Conservation (phyloP, 192 early-diverging fungal species). For the Coemansia sp. region DNA sequence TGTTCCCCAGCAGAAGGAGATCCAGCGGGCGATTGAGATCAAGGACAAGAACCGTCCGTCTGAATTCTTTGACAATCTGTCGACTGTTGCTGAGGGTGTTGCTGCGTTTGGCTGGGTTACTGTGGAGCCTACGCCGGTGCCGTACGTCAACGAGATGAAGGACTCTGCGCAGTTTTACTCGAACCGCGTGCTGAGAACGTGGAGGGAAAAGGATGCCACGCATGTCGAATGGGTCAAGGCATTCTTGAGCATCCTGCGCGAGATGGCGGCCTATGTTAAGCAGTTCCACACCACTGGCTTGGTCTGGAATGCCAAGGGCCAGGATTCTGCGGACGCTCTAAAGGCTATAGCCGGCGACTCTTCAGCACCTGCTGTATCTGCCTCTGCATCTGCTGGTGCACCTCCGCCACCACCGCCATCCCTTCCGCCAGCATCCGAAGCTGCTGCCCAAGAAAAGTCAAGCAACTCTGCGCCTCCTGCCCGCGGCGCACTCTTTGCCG, state of each 20-base stretch:
- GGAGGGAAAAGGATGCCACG: constrained; percentile 82
- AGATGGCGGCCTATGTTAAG: constrained; percentile 85
- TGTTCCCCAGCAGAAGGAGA: constrained; percentile 65
- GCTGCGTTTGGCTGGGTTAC: constrained; percentile 92
- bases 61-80: constrained; percentile 77
- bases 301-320: constrained; percentile 87
- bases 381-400: constrained; percentile 50
- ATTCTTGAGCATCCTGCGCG: constrained; percentile 67
- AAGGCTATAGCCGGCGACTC: constrained; percentile 35
- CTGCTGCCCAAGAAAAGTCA: constrained; percentile 6
- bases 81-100: constrained; percentile 84
- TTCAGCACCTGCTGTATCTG: constrained; percentile 43
- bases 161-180: constrained; percentile 91
- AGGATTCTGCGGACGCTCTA: constrained; percentile 30
- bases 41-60: constrained; percentile 78
- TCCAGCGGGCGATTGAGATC: constrained; percentile 66
- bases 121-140: constrained; percentile 81
- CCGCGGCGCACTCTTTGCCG: constrained; percentile 73
- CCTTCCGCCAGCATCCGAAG: constrained; percentile 40
- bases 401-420: constrained; percentile 61
- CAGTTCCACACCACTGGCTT: constrained; percentile 86
- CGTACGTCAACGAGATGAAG: constrained; percentile 85
- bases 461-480: constrained; percentile 1
- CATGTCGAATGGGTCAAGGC: constrained; percentile 86
- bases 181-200: constrained; percentile 87